Conservation (phyloP, 306 rosid genomes). For the Sesbania bispinosa region DNA sequence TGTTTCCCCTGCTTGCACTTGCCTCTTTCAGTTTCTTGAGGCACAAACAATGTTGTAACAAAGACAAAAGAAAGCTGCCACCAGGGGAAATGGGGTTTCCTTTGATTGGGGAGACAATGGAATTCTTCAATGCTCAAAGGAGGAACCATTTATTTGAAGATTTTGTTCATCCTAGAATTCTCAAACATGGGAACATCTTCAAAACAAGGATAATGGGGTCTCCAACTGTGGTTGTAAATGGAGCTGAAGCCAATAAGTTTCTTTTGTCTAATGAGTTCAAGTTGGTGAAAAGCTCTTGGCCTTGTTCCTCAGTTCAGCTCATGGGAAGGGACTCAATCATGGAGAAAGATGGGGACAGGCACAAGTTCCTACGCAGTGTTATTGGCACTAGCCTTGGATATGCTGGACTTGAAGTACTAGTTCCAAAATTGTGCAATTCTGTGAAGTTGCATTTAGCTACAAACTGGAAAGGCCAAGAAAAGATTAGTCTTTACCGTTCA, state of each 20-base stretch:
- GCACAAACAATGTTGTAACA: conserved; percentile 30
- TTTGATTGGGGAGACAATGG: conserved; percentile 80
- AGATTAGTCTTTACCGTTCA: conserved; percentile 50
- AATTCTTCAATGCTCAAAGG: conserved; percentile 64
- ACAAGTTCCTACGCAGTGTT: conserved; percentile 51
- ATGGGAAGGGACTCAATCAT: conserved; percentile 82
- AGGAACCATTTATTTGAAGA: conserved; percentile 57
- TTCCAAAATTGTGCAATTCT: conserved; percentile 49
- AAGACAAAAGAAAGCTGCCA: conserved; percentile 41
- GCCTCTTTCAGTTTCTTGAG: conserved; percentile 29
- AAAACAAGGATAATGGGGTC: conserved; percentile 80
- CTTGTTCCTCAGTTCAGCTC: conserved; percentile 72
- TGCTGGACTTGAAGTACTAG: conserved; percentile 50
- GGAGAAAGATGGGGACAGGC: conserved; percentile 67
- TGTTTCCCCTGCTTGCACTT: conserved; percentile 33
- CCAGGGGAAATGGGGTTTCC: conserved; percentile 82
- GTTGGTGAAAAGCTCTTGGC: conserved; percentile 87
- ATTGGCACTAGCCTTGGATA: conserved; percentile 49
- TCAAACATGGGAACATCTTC: conserved; percentile 62
- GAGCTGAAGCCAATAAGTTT: conserved; percentile 69
- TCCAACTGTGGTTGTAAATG: conserved; percentile 73
- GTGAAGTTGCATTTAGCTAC: conserved; percentile 41
- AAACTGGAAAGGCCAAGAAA: conserved; percentile 48
- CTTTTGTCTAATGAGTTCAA: conserved; percentile 77
- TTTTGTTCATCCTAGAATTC: conserved; percentile 50